phyloP scores from a whole-genome alignment of 2,329 filamentous ascomycete genomes.

The Cytospora paraplurivora region DNA sequence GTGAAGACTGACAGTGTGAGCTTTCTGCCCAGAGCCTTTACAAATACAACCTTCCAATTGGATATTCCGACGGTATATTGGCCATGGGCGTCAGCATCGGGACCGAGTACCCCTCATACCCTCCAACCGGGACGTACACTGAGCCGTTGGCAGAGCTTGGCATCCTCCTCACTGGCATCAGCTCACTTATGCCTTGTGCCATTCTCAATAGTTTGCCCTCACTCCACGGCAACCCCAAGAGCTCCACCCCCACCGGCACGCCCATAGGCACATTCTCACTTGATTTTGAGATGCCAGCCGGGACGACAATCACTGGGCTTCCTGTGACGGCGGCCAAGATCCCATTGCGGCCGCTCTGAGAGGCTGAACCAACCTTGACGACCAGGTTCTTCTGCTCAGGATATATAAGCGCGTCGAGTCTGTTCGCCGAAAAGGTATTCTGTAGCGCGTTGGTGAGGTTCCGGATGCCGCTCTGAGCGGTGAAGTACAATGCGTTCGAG shows the following conservation, averaged over 20 bases:
- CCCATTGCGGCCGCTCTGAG: slow-evolving; percentile 60
- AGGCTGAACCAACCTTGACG: slow-evolving; percentile 57
- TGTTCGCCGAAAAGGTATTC: slow-evolving; percentile 50
- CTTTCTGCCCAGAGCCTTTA: neutral
- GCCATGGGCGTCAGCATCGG: slow-evolving; percentile 47
- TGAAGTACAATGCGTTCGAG: slow-evolving; percentile 46
- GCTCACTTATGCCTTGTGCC: slow-evolving; percentile 52
- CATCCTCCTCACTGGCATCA: slow-evolving; percentile 48
- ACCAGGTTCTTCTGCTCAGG: slow-evolving; percentile 67
- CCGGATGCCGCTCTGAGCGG: slow-evolving; percentile 50
- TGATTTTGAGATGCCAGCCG: slow-evolving; percentile 53
- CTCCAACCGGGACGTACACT: slow-evolving; percentile 39
- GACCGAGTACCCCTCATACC: slow-evolving; percentile 42
- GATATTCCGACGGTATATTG: slow-evolving; percentile 49
- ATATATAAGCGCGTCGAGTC: slow-evolving; percentile 62
- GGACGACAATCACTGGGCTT: slow-evolving; percentile 48
- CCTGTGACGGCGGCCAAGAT: slow-evolving; percentile 46
- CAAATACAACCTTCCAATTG: slow-evolving; percentile 44
- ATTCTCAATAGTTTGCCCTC: slow-evolving; percentile 57
- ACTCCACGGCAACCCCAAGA: slow-evolving; percentile 58
- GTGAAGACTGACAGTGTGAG: neutral
- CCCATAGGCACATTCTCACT: slow-evolving; percentile 54
- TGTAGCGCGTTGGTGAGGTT: slow-evolving; percentile 54
- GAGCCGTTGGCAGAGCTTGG: slow-evolving; percentile 38
- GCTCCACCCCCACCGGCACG: slow-evolving; percentile 66